Evolutionary conservation across 176 grass and related monocot genomes (phyloP).

Genomic region (Oryza meridionalis): DNA sequence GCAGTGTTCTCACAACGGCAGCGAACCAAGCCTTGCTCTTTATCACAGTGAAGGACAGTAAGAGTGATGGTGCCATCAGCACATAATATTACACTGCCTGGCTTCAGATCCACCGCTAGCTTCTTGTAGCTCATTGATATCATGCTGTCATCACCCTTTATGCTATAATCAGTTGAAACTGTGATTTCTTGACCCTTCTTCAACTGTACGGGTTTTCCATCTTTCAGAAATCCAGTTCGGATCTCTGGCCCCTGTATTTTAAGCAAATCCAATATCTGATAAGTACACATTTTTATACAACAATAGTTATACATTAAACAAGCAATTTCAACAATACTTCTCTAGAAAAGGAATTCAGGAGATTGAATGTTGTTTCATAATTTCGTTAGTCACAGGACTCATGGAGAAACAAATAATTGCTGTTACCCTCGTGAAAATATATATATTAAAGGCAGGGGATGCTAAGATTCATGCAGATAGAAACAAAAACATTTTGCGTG

Average conservation of each 20-base stretch:
- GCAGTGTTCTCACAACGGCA: constrained; percentile 75
- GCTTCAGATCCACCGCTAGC: constrained; percentile 73
- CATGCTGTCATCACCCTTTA: constrained; percentile 63
- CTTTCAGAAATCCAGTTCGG: constrained; percentile 84
- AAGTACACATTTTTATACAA: constrained; percentile 14
- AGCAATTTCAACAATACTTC: neutral
- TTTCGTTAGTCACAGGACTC: neutral
- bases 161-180: constrained; percentile 73
- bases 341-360: neutral
- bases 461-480: neutral
- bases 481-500: neutral
- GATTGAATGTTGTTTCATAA: neutral
- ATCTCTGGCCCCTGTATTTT: constrained; percentile 77
- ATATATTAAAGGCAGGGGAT: neutral
- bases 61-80: constrained; percentile 80
- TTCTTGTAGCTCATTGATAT: constrained; percentile 94
- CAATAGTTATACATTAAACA: constrained; percentile 2
- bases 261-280: constrained; percentile 8
- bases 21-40: constrained; percentile 57
- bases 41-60: constrained; percentile 62
- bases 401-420: neutral
- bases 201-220: constrained; percentile 72
- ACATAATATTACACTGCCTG: constrained; percentile 70
- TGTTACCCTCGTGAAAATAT: neutral
- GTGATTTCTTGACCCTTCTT: constrained; percentile 76